Base-by-base conservation (phyloP, 257 asterid species). In the Solanum chiquidenum region DNA sequence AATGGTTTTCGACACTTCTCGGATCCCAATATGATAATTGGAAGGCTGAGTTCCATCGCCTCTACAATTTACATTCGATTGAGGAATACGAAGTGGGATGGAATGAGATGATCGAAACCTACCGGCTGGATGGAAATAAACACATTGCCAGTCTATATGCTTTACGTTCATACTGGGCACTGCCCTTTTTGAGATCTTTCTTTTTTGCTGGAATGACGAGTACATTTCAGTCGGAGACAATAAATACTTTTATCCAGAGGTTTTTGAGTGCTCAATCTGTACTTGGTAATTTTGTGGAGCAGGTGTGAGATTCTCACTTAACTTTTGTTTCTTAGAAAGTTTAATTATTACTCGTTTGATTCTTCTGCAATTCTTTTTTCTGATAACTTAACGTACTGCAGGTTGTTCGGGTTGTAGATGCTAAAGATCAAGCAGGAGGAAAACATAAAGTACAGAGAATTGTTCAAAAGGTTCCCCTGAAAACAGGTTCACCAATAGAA, bases 401-500 rank as follows among this genome's bases (percentile, higher is more conserved):
- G 99, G 98, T 94, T 46, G 96, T 98, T 42, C 96, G 94, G 62
- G 95, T 97, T 6, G 93, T 97, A 58, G 99, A 96, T 92, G 96
- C 92, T 46, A 96, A 91, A 89, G 99, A 96, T 90, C 99, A 95
- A 91, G 92, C 96, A 3, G 99, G 99, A 38, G 98, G 94, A 89
- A 98, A 96, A 76, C 98, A 94, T 87, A 94, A 94, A 4, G 96
- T 95, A 98, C 99, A 96, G 90, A 98, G 94, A 88, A 96, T 95
- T 62, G 93, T 95, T 55, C 98, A 96, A 88, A 96, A 94, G 92
- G 92, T 95, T 37, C 92, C 93, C 94, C 91, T 97, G 73, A 97
- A 96, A 94, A 97, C 99, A 3, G 99, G 99, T 62, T 97, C 99
- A 3, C 99, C 99, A 18, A 97, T 96, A 98, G 99, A 97, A 90